Evolutionary conservation across 495 filamentous ascomycete genomes (phyloP), one percentile per base, ranked within the genome.

Genomic region (Lophiotrema nucula): DNA sequence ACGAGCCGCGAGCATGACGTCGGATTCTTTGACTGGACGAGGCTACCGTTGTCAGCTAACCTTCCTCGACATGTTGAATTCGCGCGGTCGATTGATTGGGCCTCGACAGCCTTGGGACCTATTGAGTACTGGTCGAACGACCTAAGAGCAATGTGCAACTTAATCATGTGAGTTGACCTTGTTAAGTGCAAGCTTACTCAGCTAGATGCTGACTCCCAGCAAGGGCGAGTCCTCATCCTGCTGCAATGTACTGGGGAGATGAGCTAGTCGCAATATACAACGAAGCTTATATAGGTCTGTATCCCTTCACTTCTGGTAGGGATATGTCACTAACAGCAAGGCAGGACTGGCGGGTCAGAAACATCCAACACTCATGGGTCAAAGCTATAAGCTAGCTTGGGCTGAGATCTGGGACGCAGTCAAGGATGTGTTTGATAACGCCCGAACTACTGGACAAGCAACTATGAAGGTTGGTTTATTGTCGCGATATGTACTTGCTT

Each of bases 241-340:
- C 82, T 4, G 85, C 85, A 0, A 81, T 89, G 75, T 88, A 88
- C 69, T 89, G 85, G 85, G 85, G 85, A 4, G 67, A 73, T 8
- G 82, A 87, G 31, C 73, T 81, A 31, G 77, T 83, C 19, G 80
- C 83, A 16, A 84, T 89, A 33, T 89, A 89, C 68, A 89, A 89
- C 62, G 84, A 88, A 61, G 84, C 85, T 12, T 88, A 88, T 67
- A 63, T 63, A n/a, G 60, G 53, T 57, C 48, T 26, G 12, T 16
- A 41, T 12, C 5, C 22, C 15, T 23, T n/a, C 18, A 11, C n/a
- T 21, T 41, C n/a, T n/a, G 28, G 12, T 13, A 26, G 10, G 22
- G 4, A 22, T 21, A 28, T 27, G 16, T 15, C 38, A 4, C 28
- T 53, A 35, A 59, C 37, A 25, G 6, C 4, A 18, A 5, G 4